Percentiles rank a stretch among this genome's conserved stretches.
Conservation (phyloP, 2,329 filamentous ascomycete genomes). For the Penicillium rolfsii region DNA sequence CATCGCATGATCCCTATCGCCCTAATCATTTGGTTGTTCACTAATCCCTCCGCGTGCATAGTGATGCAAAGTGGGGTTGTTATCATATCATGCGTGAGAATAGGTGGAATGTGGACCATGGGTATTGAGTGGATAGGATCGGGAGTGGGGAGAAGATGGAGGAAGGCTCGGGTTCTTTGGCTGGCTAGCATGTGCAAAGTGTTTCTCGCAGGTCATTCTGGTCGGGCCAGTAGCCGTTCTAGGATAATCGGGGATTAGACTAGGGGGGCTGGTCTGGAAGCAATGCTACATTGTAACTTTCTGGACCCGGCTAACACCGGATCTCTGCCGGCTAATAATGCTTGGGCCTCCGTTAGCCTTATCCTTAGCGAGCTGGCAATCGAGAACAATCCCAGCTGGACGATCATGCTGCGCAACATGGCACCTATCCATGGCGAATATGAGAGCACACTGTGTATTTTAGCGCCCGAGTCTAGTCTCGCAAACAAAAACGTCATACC, state of each 20-base stretch:
- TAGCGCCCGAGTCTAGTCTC: background rate
- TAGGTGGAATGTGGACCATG: slow-evolving; percentile 10
- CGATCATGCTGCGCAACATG: slow-evolving; percentile 1
- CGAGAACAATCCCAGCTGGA: background rate
- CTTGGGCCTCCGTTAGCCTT: slow-evolving; percentile 20
- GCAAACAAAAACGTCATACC: background rate
- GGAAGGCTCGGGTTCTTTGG: background rate
- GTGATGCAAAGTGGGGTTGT: slow-evolving; percentile 22
- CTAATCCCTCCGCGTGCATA: background rate
- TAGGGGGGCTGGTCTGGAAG: slow-evolving; percentile 12
- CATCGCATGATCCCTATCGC: background rate
- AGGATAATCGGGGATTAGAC: slow-evolving; percentile 9
- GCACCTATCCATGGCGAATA: slow-evolving; percentile 1
- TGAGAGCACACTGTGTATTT: slow-evolving; percentile 7
- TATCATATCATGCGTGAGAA: slow-evolving; percentile 23
- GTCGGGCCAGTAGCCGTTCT: slow-evolving; percentile 6
- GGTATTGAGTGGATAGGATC: slow-evolving; percentile 10
- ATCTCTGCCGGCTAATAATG: slow-evolving; percentile 22
- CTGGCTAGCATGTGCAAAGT: slow-evolving; percentile 26
- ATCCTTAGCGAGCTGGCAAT: slow-evolving; percentile 16
- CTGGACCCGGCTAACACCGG: slow-evolving; percentile 30
- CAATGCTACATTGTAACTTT: slow-evolving; percentile 34
- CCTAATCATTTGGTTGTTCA: background rate
- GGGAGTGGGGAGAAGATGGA: slow-evolving; percentile 6
- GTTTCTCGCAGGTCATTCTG: slow-evolving; percentile 15